A percentile compares a stretch with the other conserved stretches of the same genome.
phyloP scores from a whole-genome alignment of 2,329 filamentous ascomycete genomes.

The Alternaria arbusti region DNA sequence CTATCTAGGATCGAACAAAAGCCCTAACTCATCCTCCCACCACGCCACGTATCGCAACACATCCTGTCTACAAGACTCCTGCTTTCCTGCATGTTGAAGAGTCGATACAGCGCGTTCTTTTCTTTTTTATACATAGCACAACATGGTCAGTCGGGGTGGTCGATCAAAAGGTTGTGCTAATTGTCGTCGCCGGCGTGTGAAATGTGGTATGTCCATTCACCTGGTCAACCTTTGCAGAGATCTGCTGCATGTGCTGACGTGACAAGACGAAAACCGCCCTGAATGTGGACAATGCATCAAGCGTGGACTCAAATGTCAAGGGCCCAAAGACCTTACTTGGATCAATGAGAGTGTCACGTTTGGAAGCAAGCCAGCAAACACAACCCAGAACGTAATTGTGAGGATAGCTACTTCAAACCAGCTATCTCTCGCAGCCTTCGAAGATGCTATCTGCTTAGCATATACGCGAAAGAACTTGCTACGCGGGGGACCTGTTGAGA shows the following conservation, averaged over 20 bases:
- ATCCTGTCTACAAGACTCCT: not conserved
- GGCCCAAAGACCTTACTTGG: slow-evolving; percentile 33
- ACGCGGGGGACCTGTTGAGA: slow-evolving; percentile 31
- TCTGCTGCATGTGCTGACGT: not conserved
- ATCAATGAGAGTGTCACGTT: slow-evolving; percentile 21
- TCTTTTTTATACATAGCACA: not conserved
- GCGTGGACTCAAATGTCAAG: slow-evolving; percentile 29
- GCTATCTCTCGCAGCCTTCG: slow-evolving; percentile 29
- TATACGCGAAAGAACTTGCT: slow-evolving; percentile 37
- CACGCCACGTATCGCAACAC: not conserved
- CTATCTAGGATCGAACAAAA: not conserved
- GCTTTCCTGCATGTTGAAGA: not conserved
- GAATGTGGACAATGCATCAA: slow-evolving; percentile 34
- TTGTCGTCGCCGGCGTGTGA: slow-evolving; percentile 36
- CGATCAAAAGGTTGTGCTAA: slow-evolving; percentile 36
- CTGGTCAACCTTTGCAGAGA: not conserved
- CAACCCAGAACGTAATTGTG: not conserved
- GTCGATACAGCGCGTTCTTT: not conserved
- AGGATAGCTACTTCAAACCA: slow-evolving; percentile 2
- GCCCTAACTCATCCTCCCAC: not conserved
- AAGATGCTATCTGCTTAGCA: slow-evolving; percentile 33
- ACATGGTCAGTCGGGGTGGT: slow-evolving; percentile 38
- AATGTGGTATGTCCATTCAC: slow-evolving; percentile 31
- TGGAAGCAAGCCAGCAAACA: not conserved
- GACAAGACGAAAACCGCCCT: slow-evolving; percentile 34